These are phyloP conservation scores for Starmera amethionina DNA, from an alignment of 805 yeast species.

Conservation along the genomic window DNA sequence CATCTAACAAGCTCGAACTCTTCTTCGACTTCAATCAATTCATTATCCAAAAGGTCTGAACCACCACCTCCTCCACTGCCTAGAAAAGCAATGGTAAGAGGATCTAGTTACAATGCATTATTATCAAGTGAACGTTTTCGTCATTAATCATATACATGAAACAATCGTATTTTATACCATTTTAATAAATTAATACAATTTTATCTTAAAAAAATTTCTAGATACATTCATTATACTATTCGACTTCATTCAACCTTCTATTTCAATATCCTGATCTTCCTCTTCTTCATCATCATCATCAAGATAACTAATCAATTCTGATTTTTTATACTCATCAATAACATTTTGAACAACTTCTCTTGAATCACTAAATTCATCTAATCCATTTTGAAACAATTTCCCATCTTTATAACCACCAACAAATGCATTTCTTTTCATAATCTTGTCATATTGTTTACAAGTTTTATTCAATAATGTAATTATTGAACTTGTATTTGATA, in stretches of 20 bases:
- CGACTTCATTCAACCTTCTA: conserved; percentile 1
- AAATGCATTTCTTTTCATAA: conserved; percentile 76
- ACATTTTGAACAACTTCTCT: conserved; percentile 66
- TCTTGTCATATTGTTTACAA: conserved; percentile 67
- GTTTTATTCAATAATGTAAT: conserved; percentile 56
- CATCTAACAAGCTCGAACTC: conserved; percentile 8
- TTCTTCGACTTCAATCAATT: conserved; percentile 26
- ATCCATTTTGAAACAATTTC: conserved; percentile 26
- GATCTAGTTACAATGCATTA: conserved; percentile 1
- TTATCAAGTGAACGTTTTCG: too few species aligned
- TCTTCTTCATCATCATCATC: conserved; percentile 30
- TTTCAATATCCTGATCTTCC: conserved; percentile 19
- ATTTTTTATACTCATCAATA: conserved; percentile 70
- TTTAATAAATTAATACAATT: too few species aligned
- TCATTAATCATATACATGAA: too few species aligned
- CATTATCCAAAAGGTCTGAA: conserved; percentile 19
- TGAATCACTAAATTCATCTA: conserved; percentile 66
- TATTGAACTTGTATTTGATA: conserved; percentile 76
- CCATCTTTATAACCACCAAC: conserved; percentile 59
- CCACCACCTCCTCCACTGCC: conserved; percentile 28
- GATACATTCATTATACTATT: background rate
- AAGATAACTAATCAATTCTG: conserved; percentile 42
- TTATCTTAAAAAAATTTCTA: background rate
- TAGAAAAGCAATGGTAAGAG: conserved; percentile 14
- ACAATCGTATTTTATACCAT: too few species aligned